These are phyloP conservation scores for Geotrichum carabidarum DNA, from an alignment of 1,139 yeast species.

Conservation along the genomic window DNA sequence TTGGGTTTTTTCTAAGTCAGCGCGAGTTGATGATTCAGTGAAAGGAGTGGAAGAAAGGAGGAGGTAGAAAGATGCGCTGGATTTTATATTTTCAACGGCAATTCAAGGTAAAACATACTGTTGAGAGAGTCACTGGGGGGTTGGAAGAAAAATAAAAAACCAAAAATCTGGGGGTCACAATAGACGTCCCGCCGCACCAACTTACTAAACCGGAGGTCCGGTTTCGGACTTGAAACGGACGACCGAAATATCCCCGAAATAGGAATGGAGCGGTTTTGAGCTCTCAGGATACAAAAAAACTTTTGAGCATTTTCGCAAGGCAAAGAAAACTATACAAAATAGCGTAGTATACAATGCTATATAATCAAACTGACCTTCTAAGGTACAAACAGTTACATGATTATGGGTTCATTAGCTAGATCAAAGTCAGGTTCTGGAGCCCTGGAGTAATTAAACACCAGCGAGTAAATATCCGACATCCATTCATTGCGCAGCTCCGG, in stretches of 20 bases:
- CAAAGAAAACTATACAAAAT: not conserved
- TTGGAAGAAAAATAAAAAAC: too few relatives aligned
- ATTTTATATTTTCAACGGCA: not conserved
- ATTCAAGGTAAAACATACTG: too few relatives aligned
- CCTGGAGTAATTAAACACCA: conserved; percentile 27
- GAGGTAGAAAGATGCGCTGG: not conserved
- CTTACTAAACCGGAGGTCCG: not conserved
- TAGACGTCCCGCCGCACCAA: too few relatives aligned
- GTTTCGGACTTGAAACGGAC: not conserved
- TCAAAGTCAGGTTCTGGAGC: conserved; percentile 10
- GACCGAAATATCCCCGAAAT: not conserved
- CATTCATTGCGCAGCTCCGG: conserved; percentile 21
- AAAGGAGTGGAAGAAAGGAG: not conserved
- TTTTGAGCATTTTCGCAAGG: not conserved
- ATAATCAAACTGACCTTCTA: not conserved
- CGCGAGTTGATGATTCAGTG: not conserved
- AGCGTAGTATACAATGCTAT: not conserved
- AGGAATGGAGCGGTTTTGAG: not conserved
- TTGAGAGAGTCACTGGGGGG: too few relatives aligned
- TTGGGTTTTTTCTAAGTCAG: not conserved
- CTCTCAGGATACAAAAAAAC: not conserved
- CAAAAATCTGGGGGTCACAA: too few relatives aligned
- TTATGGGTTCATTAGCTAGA: conserved; percentile 9
- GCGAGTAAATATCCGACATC: conserved; percentile 34
- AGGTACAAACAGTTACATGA: conserved; percentile 2